Percentiles rank a stretch among this genome's conserved stretches.
Evolutionary conservation across 345 rosid genomes (phyloP).

Genomic region (Gossypium sturtianum): DNA sequence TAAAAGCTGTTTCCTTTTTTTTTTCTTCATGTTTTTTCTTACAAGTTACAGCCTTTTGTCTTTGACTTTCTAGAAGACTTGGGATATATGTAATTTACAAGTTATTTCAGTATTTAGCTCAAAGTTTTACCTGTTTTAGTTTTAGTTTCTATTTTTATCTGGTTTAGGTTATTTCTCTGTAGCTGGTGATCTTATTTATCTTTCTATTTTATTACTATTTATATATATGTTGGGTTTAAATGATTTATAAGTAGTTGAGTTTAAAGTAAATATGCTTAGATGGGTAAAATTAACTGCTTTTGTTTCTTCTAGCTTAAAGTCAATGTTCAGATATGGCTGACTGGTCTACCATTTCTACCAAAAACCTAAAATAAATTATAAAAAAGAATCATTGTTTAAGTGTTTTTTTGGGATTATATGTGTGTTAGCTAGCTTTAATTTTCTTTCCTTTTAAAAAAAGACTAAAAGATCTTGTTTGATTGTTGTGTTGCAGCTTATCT

Average conservation of each 20-base stretch:
- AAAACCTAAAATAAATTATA: neutral
- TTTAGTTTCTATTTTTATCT: constrained; percentile 4
- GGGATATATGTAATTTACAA: neutral
- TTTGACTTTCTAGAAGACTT: constrained; percentile 37
- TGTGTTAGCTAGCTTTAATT: neutral
- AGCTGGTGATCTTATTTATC: neutral
- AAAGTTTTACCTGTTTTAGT: neutral
- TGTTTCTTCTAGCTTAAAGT: constrained; percentile 25
- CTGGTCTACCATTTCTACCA: constrained; percentile 5
- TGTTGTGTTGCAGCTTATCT: constrained; percentile 1
- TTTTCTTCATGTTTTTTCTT: too few species aligned
- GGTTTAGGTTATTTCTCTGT: neutral
- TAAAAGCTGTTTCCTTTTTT: neutral
- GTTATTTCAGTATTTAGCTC: neutral
- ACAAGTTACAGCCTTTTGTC: neutral
- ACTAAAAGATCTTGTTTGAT: neutral
- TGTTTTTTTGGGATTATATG: neutral
- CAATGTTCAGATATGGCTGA: constrained; percentile 23
- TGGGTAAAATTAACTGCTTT: constrained; percentile 14
- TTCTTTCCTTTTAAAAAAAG: neutral
- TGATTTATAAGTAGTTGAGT: constrained; percentile 23
- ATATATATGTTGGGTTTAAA: neutral
- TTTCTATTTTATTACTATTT: neutral
- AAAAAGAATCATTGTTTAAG: neutral
- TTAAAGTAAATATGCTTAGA: neutral